Evolutionary conservation across 2,329 filamentous ascomycete genomes (phyloP).

Genomic region (Botrytis porri): DNA sequence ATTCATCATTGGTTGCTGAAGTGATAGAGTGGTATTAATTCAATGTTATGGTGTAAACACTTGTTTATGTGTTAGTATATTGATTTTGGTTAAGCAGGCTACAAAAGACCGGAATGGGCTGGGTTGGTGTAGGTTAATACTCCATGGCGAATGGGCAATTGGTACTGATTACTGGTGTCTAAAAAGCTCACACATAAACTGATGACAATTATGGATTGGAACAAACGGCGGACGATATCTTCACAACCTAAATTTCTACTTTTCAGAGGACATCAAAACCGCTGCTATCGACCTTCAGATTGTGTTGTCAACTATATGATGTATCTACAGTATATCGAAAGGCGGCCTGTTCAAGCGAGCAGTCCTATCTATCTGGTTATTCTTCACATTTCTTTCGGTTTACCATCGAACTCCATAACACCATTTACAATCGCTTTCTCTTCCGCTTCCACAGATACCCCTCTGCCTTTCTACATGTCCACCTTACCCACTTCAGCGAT

Average conservation of each 20-base stretch:
- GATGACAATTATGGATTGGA: neutral
- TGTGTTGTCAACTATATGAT: neutral
- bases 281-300: neutral
- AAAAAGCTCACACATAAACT: neutral
- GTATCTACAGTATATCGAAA: neutral
- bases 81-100: neutral
- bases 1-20: constrained; percentile 21
- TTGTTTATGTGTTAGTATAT: neutral
- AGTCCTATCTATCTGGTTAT: neutral
- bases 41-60: neutral
- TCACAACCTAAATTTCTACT: neutral
- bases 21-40: neutral
- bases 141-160: neutral
- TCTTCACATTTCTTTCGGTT: neutral
- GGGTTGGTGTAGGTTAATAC: neutral
- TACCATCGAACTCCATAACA: neutral
- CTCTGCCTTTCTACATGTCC: neutral
- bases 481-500: neutral
- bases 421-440: neutral
- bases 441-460: neutral
- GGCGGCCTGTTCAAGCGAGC: neutral
- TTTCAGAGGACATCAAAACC: neutral
- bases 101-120: neutral
- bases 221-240: neutral
- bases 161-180: neutral